Evolutionary conservation across 148 eudicot species (phyloP), one percentile per base, ranked within the genome.

Genomic region (Vaccinium macrocarpon): DNA sequence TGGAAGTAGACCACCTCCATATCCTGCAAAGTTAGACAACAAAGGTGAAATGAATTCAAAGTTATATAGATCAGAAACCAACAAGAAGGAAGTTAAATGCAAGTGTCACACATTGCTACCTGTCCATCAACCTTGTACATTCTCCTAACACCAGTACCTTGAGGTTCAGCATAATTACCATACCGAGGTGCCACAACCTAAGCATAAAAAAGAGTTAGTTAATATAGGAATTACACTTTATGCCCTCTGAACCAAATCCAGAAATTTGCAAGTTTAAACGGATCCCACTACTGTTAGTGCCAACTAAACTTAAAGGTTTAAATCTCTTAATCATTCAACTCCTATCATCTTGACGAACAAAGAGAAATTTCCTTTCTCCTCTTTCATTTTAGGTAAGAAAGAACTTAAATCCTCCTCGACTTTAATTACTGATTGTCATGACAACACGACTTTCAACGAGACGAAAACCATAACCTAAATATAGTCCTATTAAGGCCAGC

Each of bases 141-240:
- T 85, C 86, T 97, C 80, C 89, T 87, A n/a, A 93, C 90, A 66
- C 98, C 99, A 29, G 91, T 84, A 86, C 92, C 87, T 86, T 91
- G 91, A 86, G 91, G 84, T 79, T 92, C 98, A 78, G 91, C 90
- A 91, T 95, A 95, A 81, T 93, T 83, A 27, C 93, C 92, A 87
- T 97, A 97, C 49, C 94, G 93, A 68, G 99, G 99, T 76, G 83
- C 91, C 79, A 97, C 94, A 87, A 97, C 98, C 99, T 97, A 86
- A 3, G 25, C 75, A 57, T 85, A 21, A 6, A 72, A 80, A 13
- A 85, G 8, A 53, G 49, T 55, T 4, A 15, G 55, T 48, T 50
- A 61, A 66, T 6, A n/a, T 16, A 16, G 14, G 15, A n/a, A 72
- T 21, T 21, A 55, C 76, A 46, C 25, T 8, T 19, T 8, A 61